Percentiles rank a stretch among this genome's conserved stretches.
Conservation (phyloP, 129 eudicot species). For the Artemisia annua region DNA sequence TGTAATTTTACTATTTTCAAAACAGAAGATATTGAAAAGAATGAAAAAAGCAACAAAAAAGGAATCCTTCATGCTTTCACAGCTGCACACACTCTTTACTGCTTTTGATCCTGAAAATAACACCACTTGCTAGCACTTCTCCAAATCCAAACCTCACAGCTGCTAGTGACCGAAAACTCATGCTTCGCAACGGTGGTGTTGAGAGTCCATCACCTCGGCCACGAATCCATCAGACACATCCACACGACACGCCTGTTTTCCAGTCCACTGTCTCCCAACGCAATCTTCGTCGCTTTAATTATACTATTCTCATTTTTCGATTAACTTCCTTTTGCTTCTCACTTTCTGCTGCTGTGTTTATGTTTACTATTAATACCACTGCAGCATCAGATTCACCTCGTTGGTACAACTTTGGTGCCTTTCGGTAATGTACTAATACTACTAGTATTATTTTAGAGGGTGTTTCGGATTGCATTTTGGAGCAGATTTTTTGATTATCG, state of each 20-base stretch:
- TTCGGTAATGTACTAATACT: constrained; percentile 37
- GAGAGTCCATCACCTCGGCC: constrained; percentile 49
- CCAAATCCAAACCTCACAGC: too few relatives aligned
- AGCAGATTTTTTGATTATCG: too few relatives aligned
- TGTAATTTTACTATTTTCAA: too few relatives aligned
- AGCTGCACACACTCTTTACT: too few relatives aligned
- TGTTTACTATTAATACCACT: constrained; percentile 50
- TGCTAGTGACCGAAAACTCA: neutral
- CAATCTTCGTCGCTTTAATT: constrained; percentile 64
- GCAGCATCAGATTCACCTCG: constrained; percentile 31
- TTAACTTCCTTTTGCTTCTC: constrained; percentile 62
- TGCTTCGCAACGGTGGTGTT: constrained; percentile 44
- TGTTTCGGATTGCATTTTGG: too few relatives aligned
- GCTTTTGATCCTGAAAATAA: too few relatives aligned
- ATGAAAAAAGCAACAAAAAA: too few relatives aligned
- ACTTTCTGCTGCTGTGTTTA: constrained; percentile 56
- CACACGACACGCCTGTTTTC: constrained; percentile 46
- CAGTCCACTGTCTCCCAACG: constrained; percentile 62
- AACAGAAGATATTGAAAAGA: too few relatives aligned
- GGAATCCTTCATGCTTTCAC: too few relatives aligned
- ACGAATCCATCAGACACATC: constrained; percentile 42
- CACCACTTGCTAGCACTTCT: too few relatives aligned
- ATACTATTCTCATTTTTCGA: constrained; percentile 47
- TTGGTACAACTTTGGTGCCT: constrained; percentile 62
- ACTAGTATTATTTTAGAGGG: neutral